Conservation (phyloP, 2,329 filamentous ascomycete species). For the Dendrostoma leiphaemia region DNA sequence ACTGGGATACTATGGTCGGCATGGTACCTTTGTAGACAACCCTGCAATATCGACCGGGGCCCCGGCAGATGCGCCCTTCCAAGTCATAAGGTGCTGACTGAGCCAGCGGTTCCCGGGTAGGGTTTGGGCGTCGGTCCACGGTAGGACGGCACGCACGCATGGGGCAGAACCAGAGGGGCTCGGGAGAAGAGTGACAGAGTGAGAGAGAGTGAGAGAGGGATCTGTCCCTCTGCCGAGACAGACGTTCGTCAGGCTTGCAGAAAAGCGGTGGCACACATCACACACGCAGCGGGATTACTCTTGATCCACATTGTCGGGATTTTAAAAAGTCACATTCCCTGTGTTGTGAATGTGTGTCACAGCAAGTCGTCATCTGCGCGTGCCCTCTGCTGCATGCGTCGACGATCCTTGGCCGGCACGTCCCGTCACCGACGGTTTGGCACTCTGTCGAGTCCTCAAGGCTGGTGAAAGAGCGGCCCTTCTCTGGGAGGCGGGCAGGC, state of each 20-base stretch:
- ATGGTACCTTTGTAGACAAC: background rate
- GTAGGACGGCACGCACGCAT: too few species aligned
- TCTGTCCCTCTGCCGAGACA: background rate
- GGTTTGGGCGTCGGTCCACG: slow-evolving; percentile 1
- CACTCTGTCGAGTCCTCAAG: background rate
- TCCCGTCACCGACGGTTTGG: slow-evolving; percentile 12
- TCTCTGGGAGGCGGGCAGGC: background rate
- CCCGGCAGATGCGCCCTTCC: slow-evolving; percentile 6
- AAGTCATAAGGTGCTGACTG: slow-evolving; percentile 19
- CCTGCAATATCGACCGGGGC: background rate
- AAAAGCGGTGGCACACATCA: slow-evolving; percentile 13
- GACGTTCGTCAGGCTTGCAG: background rate
- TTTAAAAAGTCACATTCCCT: background rate
- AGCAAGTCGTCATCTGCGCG: background rate
- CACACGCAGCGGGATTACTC: slow-evolving; percentile 8
- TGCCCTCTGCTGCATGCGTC: background rate
- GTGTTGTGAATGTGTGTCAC: background rate
- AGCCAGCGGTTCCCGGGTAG: slow-evolving; percentile 4
- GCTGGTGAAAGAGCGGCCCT: slow-evolving; percentile 12
- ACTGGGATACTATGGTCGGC: background rate
- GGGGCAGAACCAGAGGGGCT: too few species aligned
- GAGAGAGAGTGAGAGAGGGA: background rate
- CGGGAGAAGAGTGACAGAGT: background rate
- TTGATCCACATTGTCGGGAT: slow-evolving; percentile 13
- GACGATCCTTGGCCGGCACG: background rate